phyloP scores from a whole-genome alignment of 257 asterid species.

The Solanum dulcamara region DNA sequence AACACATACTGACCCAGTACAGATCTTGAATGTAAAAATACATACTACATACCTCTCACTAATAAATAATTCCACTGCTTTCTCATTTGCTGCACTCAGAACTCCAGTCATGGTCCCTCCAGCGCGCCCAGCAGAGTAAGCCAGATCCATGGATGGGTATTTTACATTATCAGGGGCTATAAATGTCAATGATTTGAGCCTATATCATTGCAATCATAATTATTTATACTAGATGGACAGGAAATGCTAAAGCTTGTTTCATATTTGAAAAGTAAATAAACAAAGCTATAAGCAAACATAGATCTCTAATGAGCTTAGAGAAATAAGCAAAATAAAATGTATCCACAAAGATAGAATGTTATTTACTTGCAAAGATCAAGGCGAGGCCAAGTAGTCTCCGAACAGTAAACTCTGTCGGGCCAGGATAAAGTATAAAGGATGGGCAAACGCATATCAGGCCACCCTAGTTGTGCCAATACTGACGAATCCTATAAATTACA shows the following conservation, averaged over 20 bases:
- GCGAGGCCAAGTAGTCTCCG: constrained; percentile 96
- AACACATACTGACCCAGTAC: background rate
- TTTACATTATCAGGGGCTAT: constrained; percentile 86
- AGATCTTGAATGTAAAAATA: background rate
- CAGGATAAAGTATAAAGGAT: constrained; percentile 91
- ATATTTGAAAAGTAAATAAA: background rate
- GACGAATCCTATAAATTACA: constrained; percentile 67
- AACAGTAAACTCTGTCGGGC: constrained; percentile 85
- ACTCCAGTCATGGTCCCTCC: constrained; percentile 99
- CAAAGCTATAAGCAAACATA: background rate
- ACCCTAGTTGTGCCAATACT: constrained; percentile 81
- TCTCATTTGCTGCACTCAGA: constrained; percentile 96
- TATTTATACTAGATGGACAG: background rate
- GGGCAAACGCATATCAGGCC: constrained; percentile 99
- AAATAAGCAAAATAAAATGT: background rate
- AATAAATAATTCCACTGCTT: constrained; percentile 95
- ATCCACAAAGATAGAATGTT: background rate
- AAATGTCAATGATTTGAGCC: constrained; percentile 82
- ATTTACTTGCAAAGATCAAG: constrained; percentile 97
- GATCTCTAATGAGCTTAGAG: background rate
- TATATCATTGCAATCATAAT: constrained; percentile 17
- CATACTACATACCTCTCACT: constrained; percentile 47
- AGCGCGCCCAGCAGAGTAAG: constrained; percentile 96
- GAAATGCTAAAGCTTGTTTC: background rate
- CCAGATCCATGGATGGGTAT: constrained; percentile 94